Evolutionary conservation across 331 rosid species (phyloP).

Genomic region (Saraca asoca): DNA sequence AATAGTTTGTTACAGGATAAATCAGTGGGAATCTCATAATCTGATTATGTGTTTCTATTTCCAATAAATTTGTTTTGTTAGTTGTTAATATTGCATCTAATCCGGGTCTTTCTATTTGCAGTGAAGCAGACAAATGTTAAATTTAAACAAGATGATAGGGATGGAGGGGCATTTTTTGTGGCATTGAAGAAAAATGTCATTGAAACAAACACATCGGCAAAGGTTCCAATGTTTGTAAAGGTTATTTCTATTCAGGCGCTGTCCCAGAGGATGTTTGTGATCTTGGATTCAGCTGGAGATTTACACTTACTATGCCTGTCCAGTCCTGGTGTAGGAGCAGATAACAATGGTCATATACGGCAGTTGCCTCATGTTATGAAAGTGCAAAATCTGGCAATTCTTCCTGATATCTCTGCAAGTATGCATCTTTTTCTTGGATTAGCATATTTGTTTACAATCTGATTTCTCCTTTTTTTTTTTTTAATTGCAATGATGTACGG

Average conservation of each 20-base stretch:
- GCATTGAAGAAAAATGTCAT: constrained; percentile 50
- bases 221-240: constrained; percentile 47
- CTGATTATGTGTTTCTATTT: constrained; percentile 20
- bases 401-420: constrained; percentile 68
- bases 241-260: constrained; percentile 74
- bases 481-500: constrained; percentile 20
- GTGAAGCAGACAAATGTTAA: constrained; percentile 64
- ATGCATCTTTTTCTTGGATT: constrained; percentile 36
- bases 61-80: constrained; percentile 27
- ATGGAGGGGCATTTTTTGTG: constrained; percentile 67
- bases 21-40: constrained; percentile 25
- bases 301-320: constrained; percentile 64
- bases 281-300: constrained; percentile 82
- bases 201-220: constrained; percentile 44
- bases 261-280: constrained; percentile 62
- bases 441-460: not conserved
- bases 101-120: constrained; percentile 43
- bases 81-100: constrained; percentile 39
- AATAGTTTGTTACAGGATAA: constrained; percentile 24
- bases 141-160: constrained; percentile 50
- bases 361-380: constrained; percentile 64
- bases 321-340: constrained; percentile 55
- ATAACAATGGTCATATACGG: constrained; percentile 49
- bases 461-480: not conserved
- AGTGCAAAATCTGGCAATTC: constrained; percentile 63